Conservation (phyloP, 768 basidiomycete species). For the Lepiota brunneoincarnata region DNA sequence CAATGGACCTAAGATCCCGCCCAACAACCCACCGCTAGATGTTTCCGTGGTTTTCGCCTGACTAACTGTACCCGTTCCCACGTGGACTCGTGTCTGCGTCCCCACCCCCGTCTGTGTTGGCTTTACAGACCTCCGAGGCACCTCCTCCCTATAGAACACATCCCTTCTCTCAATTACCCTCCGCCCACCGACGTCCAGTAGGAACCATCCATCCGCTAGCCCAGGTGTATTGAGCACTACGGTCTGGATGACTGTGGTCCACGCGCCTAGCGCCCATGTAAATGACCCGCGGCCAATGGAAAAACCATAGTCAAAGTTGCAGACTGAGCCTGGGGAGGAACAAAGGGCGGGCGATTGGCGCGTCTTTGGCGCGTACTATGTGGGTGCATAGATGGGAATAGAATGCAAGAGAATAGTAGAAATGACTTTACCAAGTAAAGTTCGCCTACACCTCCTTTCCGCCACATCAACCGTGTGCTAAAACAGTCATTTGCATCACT, state of each 20-base stretch:
- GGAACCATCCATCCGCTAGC: conserved; percentile 60
- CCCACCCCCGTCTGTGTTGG: too few species aligned
- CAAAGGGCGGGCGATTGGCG: conserved; percentile 64
- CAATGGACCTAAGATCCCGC: conserved; percentile 14
- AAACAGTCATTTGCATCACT: conserved; percentile 72
- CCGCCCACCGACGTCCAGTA: conserved; percentile 60
- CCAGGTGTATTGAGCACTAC: conserved; percentile 77
- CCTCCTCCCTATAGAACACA: conserved; percentile 52
- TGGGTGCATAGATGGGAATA: neutral
- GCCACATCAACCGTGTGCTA: conserved; percentile 86
- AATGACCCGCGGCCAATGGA: conserved; percentile 77
- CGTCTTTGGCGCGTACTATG: conserved; percentile 73
- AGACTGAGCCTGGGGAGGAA: conserved; percentile 54
- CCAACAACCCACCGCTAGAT: conserved; percentile 7
- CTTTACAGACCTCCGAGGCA: conserved; percentile 55
- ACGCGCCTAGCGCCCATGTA: conserved; percentile 54
- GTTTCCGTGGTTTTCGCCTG: neutral
- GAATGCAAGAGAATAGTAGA: neutral
- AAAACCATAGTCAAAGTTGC: conserved; percentile 65
- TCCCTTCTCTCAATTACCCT: conserved; percentile 48
- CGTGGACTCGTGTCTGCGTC: neutral
- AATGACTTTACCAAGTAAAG: conserved; percentile 55
- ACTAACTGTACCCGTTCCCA: neutral
- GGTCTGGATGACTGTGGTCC: conserved; percentile 73
- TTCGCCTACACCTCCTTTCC: conserved; percentile 64